Percentiles rank a stretch among this genome's conserved stretches.
Evolutionary conservation across 1,284 basidiomycete species (phyloP).

Genomic region (Leucoagaricus sp.): DNA sequence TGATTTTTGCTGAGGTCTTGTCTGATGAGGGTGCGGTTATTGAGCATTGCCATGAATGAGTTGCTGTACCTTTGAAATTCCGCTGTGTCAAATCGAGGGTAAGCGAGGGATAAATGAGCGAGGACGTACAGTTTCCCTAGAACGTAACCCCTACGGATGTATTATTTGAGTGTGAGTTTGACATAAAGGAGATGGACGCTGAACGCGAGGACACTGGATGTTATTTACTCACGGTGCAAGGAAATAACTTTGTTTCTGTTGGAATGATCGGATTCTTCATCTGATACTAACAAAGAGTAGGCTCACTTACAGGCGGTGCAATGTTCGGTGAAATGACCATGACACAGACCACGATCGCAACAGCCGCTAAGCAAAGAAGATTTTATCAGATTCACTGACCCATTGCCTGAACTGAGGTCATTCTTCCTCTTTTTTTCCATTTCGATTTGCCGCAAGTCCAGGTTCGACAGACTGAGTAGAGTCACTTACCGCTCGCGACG

Average conservation of each 20-base stretch:
- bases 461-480: neutral
- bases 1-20: too few species aligned
- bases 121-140: slow-evolving; percentile 11
- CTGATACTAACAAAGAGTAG: too few species aligned
- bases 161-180: neutral
- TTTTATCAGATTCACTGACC: too few species aligned
- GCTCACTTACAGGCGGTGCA: slow-evolving; percentile 12
- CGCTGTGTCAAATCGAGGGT: neutral
- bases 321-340: neutral
- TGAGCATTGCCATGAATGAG: slow-evolving; percentile 9
- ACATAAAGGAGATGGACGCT: too few species aligned
- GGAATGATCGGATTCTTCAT: neutral
- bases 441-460: too few species aligned
- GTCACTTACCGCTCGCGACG: slow-evolving; percentile 4
- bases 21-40: slow-evolving; percentile 1
- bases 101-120: too few species aligned
- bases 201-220: too few species aligned
- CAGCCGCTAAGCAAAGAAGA: neutral
- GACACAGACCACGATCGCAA: slow-evolving; percentile 1
- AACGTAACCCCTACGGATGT: slow-evolving; percentile 4
- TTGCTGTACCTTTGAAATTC: slow-evolving; percentile 1
- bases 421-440: too few species aligned
- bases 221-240: slow-evolving; percentile 11
- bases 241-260: slow-evolving; percentile 8
- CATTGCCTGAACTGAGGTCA: neutral